Evolutionary conservation across 108 stramenopile genomes (phyloP), one percentile per base, ranked within the genome.

Genomic region (Schizochytrium sp.): DNA sequence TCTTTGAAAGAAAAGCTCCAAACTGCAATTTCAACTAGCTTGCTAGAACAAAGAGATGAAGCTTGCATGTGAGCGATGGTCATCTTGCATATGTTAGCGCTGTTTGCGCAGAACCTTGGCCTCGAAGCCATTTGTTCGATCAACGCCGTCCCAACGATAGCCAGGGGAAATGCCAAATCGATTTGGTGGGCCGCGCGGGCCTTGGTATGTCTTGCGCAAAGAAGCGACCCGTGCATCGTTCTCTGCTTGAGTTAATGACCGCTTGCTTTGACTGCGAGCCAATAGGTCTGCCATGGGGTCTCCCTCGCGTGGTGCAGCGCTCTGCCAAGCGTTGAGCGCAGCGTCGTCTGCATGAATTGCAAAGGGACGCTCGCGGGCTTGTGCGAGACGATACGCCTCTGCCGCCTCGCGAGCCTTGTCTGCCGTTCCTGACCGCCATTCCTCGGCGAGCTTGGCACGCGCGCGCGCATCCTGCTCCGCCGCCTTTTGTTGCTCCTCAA

Each of bases 61-160:
- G 2, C n/a, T 1, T 59, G 58, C 58, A 0, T 2, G n/a, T 59
- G n/a, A 59, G 19, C 19, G n/a, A 59, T 59, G 19, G n/a, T n/a
- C n/a, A 1, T n/a, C 58, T 21, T 59, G 58, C 19, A 21, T n/a
- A 59, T 21, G n/a, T 2, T 59, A 59, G 58, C 58, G 58, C 21
- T 21, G 19, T 21, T n/a, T 19, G 19, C n/a, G 63, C 88, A 98
- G 91, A 5, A 97, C 91, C 88, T 93, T 93, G 72, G 95, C 95
- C 89, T 99, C 99, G 89, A 97, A 99, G 10, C 96, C 97, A 92
- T 98, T 99, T 14, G 98, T 95, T 44, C 99, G 93, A 91, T 98
- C 98, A 43, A 96, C 93, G 16, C 98, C 99, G 93, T 99, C 98
- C 98, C 98, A 99, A 5, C 99, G 93, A 91, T 98, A 98, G 44